phyloP scores from a whole-genome alignment of 169 alveolate species.

The Eimeria zaria region DNA sequence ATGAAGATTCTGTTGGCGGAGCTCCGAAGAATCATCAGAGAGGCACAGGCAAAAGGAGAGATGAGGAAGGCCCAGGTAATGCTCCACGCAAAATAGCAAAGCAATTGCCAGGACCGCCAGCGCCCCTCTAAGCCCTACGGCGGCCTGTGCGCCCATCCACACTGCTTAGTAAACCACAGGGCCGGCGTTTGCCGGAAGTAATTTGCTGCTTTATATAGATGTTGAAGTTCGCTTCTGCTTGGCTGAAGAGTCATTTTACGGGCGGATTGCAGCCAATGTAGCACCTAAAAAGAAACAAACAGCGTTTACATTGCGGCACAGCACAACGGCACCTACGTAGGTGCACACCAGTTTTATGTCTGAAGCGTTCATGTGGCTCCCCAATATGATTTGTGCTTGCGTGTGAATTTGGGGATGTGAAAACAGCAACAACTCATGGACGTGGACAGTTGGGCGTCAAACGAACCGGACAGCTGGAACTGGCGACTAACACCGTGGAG shows the following conservation, averaged over 20 bases:
- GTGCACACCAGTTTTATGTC: background rate
- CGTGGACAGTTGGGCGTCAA: constrained; percentile 57
- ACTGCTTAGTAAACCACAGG: background rate
- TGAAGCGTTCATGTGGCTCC: background rate
- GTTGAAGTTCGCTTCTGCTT: background rate
- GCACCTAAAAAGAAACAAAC: background rate
- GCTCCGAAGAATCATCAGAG: constrained; percentile 78
- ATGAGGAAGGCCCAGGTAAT: constrained; percentile 75
- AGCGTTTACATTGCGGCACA: too few species aligned
- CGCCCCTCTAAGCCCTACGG: background rate
- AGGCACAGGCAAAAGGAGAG: constrained; percentile 75
- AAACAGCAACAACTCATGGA: constrained; percentile 81
- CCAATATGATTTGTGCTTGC: background rate
- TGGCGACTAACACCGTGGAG: constrained; percentile 96
- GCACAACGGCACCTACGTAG: background rate
- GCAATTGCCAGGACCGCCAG: too few species aligned
- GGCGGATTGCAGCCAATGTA: background rate
- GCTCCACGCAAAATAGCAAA: background rate
- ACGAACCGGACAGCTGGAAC: constrained; percentile 87
- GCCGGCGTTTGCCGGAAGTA: background rate
- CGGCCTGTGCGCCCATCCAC: background rate
- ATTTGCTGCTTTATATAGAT: background rate
- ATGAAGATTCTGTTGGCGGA: constrained; percentile 91
- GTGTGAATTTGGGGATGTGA: background rate
- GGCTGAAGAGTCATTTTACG: background rate